A percentile compares a stretch with the other conserved stretches of the same genome.
Conservation (phyloP, 495 filamentous ascomycete genomes). For the Neurospora sp. region DNA sequence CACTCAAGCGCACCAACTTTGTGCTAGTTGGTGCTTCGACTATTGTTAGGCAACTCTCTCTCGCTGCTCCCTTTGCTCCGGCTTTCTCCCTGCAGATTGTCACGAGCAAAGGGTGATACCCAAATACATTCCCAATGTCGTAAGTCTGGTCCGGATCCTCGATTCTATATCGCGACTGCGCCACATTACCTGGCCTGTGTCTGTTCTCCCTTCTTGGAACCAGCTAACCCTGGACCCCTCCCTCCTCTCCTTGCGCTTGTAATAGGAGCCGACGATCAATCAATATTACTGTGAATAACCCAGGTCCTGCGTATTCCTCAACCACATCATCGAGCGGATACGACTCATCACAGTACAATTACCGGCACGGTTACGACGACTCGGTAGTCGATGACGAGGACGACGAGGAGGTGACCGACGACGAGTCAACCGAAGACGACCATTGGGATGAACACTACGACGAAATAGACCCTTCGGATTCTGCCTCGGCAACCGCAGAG, state of each 20-base stretch:
- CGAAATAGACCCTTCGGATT: slow-evolving; percentile 72
- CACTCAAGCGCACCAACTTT: neutral
- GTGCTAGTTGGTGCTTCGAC: neutral
- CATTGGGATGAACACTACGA: slow-evolving; percentile 37
- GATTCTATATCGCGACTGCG: neutral
- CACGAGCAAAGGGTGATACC: slow-evolving; percentile 29
- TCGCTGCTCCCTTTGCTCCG: slow-evolving; percentile 21
- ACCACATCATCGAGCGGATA: slow-evolving; percentile 14
- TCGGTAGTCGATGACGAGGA: slow-evolving; percentile 46
- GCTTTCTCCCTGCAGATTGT: slow-evolving; percentile 29
- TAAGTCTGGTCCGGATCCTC: slow-evolving; percentile 21
- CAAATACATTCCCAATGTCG: slow-evolving; percentile 37
- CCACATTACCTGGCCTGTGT: slow-evolving; percentile 3
- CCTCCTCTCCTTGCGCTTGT: neutral
- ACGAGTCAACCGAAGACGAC: slow-evolving; percentile 43
- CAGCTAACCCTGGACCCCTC: slow-evolving; percentile 11
- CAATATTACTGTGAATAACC: slow-evolving; percentile 40
- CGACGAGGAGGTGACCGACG: slow-evolving; percentile 20
- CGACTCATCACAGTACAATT: slow-evolving; percentile 16
- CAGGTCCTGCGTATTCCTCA: slow-evolving; percentile 13
- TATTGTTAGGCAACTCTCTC: neutral
- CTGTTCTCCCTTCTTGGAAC: neutral
- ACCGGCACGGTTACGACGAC: slow-evolving; percentile 22
- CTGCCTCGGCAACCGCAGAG: slow-evolving; percentile 49
- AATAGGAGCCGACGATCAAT: slow-evolving; percentile 38